Conservation (phyloP, 2,329 filamentous ascomycete genomes). For the Paracoccidioides brasiliensis region DNA sequence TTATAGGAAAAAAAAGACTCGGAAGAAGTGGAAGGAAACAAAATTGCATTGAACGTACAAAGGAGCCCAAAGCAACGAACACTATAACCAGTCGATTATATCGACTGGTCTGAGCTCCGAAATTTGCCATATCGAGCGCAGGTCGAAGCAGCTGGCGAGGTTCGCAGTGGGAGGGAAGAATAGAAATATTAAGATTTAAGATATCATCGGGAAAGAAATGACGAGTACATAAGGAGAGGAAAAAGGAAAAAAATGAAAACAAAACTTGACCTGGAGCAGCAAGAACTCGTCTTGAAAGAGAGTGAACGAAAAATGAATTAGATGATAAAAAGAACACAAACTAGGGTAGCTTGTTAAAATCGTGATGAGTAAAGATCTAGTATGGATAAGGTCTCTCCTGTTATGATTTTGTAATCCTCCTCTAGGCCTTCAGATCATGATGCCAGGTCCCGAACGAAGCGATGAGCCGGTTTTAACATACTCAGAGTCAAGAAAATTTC, state of each 20-base stretch:
- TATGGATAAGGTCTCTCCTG: background rate
- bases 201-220: background rate
- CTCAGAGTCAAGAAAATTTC: background rate
- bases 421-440: background rate
- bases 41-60: conserved; percentile 17
- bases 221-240: background rate
- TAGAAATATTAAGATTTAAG: background rate
- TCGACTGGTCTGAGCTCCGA: conserved; percentile 24
- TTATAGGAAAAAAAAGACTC: background rate
- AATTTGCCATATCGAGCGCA: conserved; percentile 16
- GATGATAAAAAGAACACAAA: background rate
- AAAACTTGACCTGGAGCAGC: background rate
- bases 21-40: background rate
- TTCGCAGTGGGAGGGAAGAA: background rate
- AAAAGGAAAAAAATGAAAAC: background rate
- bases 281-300: background rate
- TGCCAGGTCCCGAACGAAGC: background rate
- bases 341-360: background rate
- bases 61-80: conserved; percentile 28
- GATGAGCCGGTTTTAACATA: background rate
- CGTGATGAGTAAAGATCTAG: background rate
- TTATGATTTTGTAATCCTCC: background rate
- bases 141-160: background rate
- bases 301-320: background rate
- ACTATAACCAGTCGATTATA: conserved; percentile 29